Base-by-base conservation (phyloP, 768 basidiomycete genomes). In the Podaxis sp. region DNA sequence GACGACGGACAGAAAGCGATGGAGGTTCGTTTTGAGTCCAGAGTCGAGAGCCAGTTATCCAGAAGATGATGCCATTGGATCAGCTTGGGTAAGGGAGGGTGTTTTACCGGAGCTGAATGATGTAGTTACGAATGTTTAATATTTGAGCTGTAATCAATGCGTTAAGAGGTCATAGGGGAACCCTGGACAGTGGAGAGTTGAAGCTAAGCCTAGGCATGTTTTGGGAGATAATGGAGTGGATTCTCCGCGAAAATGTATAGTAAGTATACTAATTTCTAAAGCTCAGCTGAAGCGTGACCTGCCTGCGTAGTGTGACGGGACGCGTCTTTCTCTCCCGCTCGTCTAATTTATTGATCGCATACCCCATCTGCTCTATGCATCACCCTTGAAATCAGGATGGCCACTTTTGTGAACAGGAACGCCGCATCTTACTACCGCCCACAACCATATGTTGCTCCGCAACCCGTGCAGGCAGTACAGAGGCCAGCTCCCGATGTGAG, bases 401-500 rank as follows among this genome's bases (percentile, higher is more conserved):
- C 65, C 36, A 64, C 58, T n/a, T 66, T 65, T 38, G 57, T 63
- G 33, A 67, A 60, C 55, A 61, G 65, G 61, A 62, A 33, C 19
- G 57, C 66, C 33, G 71, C 60, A 24, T 54, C 75, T 6, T 75
- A 75, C 49, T 76, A 75, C 61, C 73, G 74, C 19, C 65, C 68
- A n/a, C 61, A 66, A 22, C 57, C 57, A 6, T 73, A 62, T 55
- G 37, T 40, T 36, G 17, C 61, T 19, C 54, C 29, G 9, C 59
- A 52, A 24, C 69, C 75, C 61, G 67, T 66, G 13, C 68, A 71
- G 19, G 68, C 69, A 51, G 65, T 66, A 27, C 68, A 67, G 50
- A 66, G 72, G 11, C 69, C 74, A 37, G 75, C 69, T 15, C 77
- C 83, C 61, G 80, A 83, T 66, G 73, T 86, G 19, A 82, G 84